Conservation (phyloP, 2,329 filamentous ascomycete species). For the Arthroderma sp. region DNA sequence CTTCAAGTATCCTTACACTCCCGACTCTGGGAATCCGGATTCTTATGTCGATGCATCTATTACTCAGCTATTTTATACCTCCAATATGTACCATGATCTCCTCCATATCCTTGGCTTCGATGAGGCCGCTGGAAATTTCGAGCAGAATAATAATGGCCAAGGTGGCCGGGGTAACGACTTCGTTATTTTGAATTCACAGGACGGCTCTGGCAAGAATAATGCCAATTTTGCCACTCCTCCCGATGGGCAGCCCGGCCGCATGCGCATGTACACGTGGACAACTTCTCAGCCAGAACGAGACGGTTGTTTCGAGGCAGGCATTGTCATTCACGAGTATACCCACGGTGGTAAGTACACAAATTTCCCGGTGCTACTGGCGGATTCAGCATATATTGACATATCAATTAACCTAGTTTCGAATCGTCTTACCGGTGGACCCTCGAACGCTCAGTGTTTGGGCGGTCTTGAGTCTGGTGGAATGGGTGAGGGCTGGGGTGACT, state of each 20-base stretch:
- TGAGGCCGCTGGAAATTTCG: slow-evolving; percentile 9
- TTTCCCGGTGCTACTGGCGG: too few relatives aligned
- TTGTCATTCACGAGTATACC: slow-evolving; percentile 10
- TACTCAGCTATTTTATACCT: slow-evolving; percentile 9
- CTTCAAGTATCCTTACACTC: slow-evolving; percentile 7
- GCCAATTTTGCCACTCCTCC: slow-evolving; percentile 10
- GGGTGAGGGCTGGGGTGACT: slow-evolving; percentile 10
- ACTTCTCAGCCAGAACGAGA: slow-evolving; percentile 8
- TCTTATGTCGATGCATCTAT: slow-evolving; percentile 8
- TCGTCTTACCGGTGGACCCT: slow-evolving; percentile 9
- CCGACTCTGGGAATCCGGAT: slow-evolving; percentile 2
- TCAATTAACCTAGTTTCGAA: slow-evolving; percentile 6
- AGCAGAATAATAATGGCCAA: slow-evolving; percentile 7
- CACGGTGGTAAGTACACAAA: slow-evolving; percentile 9
- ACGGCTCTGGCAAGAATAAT: slow-evolving; percentile 10
- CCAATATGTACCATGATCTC: slow-evolving; percentile 8
- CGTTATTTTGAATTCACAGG: slow-evolving; percentile 8
- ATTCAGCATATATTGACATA: neutral
- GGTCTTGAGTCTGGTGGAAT: slow-evolving; percentile 10
- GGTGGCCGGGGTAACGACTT: slow-evolving; percentile 8
- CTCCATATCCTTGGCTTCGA: slow-evolving; percentile 7
- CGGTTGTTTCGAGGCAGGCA: slow-evolving; percentile 8
- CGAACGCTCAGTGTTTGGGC: slow-evolving; percentile 8
- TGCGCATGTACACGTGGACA: slow-evolving; percentile 11
- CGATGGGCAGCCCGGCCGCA: slow-evolving; percentile 8